Base-by-base conservation (phyloP, 2,329 filamentous ascomycete genomes). In the Helicocarpus griseus region DNA sequence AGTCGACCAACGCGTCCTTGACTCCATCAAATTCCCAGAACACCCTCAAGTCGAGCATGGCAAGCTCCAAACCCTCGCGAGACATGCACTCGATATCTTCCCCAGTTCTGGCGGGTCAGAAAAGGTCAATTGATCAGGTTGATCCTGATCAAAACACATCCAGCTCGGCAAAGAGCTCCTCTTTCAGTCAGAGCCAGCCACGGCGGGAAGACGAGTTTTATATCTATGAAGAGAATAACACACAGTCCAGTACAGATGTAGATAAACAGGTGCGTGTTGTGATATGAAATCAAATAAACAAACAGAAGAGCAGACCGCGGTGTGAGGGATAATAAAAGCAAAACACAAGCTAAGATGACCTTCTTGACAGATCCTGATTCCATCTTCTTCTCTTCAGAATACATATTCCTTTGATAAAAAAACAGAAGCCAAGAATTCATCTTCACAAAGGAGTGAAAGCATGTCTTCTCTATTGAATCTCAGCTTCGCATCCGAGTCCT, bases 1-100 rank as follows among this genome's bases (percentile, higher is more conserved):
- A 70, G 57, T 64, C 65, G 52, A 54, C 63, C 58, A 72, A 72
- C 67, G 65, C 68, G 63, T 69, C 63, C 55, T 55, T 69, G 41
- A 66, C 67, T 28, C 65, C 65, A 24, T 60, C 61, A 49, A 54
- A 49, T 49, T 59, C 53, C 46, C 61, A 33, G 5, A 29, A 13
- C 40, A 33, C 33, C 14, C n/a, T 28, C 35, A 46, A 54, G 63
- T 52, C 58, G 63, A 40, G 51, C 56, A 21, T 50, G 51, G 13
- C 62, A 61, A 17, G 61, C 61, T 19, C 62, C 58, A 53, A 66
- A 61, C 53, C 60, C 8, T 8, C 8, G 31, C 13, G 28, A 17
- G 36, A 38, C 36, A 13, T 41, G 9, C 17, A 31, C 21, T 33
- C 63, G 19, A 61, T 66, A 1, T 63, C 64, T 3, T 65, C 66